Evolutionary conservation across 2,329 filamentous ascomycete species (phyloP).

Genomic region (Clarireedia paspali): DNA sequence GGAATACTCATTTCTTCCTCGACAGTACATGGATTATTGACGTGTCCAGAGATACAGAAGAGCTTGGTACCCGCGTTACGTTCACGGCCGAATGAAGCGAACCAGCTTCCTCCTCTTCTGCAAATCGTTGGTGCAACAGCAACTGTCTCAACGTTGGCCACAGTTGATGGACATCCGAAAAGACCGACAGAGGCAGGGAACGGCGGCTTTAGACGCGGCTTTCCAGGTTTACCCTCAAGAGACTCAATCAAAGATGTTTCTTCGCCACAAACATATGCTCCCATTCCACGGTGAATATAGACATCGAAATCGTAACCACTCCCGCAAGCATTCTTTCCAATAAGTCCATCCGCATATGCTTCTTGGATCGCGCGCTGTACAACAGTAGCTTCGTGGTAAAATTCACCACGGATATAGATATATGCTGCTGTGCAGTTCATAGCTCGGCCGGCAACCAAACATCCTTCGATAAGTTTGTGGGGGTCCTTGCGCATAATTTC

Average conservation of each 20-base stretch:
- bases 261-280: constrained; percentile 96
- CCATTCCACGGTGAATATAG: constrained; percentile 91
- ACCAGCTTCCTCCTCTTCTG: constrained; percentile 87
- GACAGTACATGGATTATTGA: constrained; percentile 97
- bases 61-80: constrained; percentile 97
- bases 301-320: constrained; percentile 98
- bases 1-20: constrained; percentile 99
- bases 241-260: constrained; percentile 98
- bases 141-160: constrained; percentile 96
- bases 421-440: constrained; percentile 99
- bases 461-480: constrained; percentile 97
- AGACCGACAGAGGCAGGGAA: constrained; percentile 97
- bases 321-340: constrained; percentile 96
- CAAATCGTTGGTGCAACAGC: constrained; percentile 94
- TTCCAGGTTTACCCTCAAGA: constrained; percentile 95
- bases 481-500: constrained; percentile 99
- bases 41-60: constrained; percentile 95
- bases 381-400: constrained; percentile 89
- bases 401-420: constrained; percentile 99
- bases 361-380: constrained; percentile 95
- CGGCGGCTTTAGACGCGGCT: constrained; percentile 95
- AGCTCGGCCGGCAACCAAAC: constrained; percentile 86
- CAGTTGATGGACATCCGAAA: constrained; percentile 95
- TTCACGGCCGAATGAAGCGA: constrained; percentile 87
- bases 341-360: constrained; percentile 87